Conservation (phyloP, 345 rosid genomes). For the Rhizophora mangle region DNA sequence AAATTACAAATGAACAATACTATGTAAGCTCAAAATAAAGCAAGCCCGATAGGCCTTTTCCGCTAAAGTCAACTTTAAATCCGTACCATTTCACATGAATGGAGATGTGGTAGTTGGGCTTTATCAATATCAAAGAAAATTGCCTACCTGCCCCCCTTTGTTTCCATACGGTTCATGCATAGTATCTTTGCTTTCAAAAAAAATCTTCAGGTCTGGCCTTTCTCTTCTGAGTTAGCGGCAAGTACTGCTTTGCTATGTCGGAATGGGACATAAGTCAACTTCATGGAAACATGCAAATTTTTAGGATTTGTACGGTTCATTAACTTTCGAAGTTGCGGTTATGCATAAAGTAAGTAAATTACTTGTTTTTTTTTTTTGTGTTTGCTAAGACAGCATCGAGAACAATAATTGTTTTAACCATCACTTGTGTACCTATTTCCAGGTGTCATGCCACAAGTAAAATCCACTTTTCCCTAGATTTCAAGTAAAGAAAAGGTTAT, state of each 20-base stretch:
- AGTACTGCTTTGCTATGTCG: not conserved
- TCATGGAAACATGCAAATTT: not conserved
- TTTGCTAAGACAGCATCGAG: not conserved
- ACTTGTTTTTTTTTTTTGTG: not conserved
- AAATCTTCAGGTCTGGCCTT: not conserved
- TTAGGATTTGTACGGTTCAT: too few relatives aligned
- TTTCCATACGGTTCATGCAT: not conserved
- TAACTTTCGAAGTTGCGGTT: too few relatives aligned
- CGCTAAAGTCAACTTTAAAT: conserved; percentile 11
- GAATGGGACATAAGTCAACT: not conserved
- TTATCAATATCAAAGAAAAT: not conserved
- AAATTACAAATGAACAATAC: not conserved
- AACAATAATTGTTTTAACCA: not conserved
- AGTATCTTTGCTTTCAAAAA: not conserved
- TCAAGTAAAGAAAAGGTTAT: too few relatives aligned
- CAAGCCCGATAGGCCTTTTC: not conserved
- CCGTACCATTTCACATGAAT: not conserved
- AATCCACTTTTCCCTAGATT: too few relatives aligned
- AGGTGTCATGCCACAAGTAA: too few relatives aligned
- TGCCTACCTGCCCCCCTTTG: not conserved
- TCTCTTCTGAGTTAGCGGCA: too few relatives aligned
- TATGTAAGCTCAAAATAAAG: not conserved
- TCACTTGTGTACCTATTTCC: too few relatives aligned
- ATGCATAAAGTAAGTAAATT: not conserved
- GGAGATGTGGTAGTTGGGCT: too few relatives aligned